Evolutionary conservation across 352 stramenopile genomes (phyloP), one percentile per base, ranked within the genome.

Genomic region (Phytophthora europaea): DNA sequence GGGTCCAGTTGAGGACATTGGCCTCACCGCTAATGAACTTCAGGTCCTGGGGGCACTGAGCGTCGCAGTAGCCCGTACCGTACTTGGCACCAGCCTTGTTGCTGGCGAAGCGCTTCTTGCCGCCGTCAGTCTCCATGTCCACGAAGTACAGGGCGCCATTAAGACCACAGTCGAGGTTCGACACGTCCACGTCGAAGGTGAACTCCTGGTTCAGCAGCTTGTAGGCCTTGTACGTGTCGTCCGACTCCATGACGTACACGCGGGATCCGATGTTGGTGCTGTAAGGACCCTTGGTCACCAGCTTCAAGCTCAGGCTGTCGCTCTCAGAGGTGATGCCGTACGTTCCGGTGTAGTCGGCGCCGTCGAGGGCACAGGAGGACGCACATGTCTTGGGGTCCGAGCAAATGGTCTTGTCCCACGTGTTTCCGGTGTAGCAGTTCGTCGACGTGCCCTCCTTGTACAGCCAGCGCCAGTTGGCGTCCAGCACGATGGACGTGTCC

Each of bases 111-210:
- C 53, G 53, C 23, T 28, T 43, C 22, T 68, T 76, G 56, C 84
- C 80, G 9, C 84, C 82, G 45, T 91, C 84, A 6, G 54, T 33
- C 22, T 89, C 79, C 82, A 90, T 92, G 48, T 88, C 69, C 31
- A 88, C 74, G 55, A 92, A 92, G 75, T 92, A 90, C 6, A 92
- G 67, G 8, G 84, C 84, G 12, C 84, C 79, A 60, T 92, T 92
- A 7, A 81, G 51, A 12, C 84, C 82, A n/a, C 84, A 92, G 7
- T 71, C 65, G 6, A 90, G 64, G 12, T 57, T 36, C 4, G 79
- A 88, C 3, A 85, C 77, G 52, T 92, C 84, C n/a, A 92, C 81
- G 51, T 89, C 81, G n/a, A 92, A 87, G 0, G 82, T 67, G 50
- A 90, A 88, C 68, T 92, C 82, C 61, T 89, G 70, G 75, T 92